Evolutionary conservation across 495 filamentous ascomycete species (phyloP).

Genomic region (Symbiotaphrina buchneri): DNA sequence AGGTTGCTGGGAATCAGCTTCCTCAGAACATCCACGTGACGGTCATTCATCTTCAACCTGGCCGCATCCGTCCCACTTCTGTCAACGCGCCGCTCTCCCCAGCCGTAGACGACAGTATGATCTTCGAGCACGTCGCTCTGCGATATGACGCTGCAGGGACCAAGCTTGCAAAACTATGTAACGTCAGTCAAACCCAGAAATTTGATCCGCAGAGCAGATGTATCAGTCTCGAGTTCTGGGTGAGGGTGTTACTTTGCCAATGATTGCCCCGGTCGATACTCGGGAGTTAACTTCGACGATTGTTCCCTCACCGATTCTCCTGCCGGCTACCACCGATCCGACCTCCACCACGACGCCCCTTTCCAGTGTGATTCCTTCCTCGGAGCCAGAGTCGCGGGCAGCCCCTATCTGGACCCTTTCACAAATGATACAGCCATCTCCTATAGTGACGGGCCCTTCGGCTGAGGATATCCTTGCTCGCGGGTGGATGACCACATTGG

Average conservation of each 20-base stretch:
- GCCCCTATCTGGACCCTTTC: slow-evolving; percentile 18
- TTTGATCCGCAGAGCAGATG: no score
- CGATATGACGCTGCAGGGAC: slow-evolving; percentile 24
- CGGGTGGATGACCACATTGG: slow-evolving; percentile 63
- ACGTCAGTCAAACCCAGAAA: neutral
- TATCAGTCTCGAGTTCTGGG: no score
- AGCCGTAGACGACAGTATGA: slow-evolving; percentile 41
- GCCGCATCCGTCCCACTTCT: no score
- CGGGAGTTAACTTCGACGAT: slow-evolving; percentile 7
- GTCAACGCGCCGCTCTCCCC: slow-evolving; percentile 31
- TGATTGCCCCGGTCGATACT: neutral
- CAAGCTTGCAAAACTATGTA: slow-evolving; percentile 26
- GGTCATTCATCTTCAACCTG: no score
- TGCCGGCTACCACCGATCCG: slow-evolving; percentile 32
- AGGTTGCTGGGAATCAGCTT: no score
- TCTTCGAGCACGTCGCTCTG: slow-evolving; percentile 33
- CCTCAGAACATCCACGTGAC: no score
- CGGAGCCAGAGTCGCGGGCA: slow-evolving; percentile 1
- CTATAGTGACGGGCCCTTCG: slow-evolving; percentile 47
- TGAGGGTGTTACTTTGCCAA: slow-evolving; percentile 1
- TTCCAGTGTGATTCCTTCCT: slow-evolving; percentile 19
- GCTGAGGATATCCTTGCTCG: slow-evolving; percentile 45
- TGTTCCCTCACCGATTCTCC: slow-evolving; percentile 39
- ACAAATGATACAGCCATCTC: slow-evolving; percentile 49
- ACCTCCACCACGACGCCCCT: slow-evolving; percentile 38